Percentiles rank a stretch among this genome's conserved stretches.
Evolutionary conservation across 2,329 filamentous ascomycete genomes (phyloP).

Genomic region (Davidsoniella neocaledoniae): DNA sequence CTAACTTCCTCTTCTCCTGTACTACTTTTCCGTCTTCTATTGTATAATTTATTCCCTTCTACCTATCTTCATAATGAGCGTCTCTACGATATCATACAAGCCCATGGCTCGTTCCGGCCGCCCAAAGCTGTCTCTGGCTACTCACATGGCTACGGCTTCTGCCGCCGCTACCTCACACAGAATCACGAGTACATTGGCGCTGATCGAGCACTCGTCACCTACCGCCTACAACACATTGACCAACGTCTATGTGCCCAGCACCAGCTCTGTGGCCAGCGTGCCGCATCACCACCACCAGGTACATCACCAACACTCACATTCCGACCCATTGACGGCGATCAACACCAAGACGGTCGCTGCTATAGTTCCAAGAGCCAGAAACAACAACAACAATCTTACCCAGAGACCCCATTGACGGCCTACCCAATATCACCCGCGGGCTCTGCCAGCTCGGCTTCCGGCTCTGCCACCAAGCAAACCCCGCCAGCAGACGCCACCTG

Average conservation of each 20-base stretch:
- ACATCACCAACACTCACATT: not conserved
- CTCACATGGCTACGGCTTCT: constrained; percentile 21
- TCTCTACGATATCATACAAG: constrained; percentile 5
- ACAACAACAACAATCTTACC: constrained; percentile 20
- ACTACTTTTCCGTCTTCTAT: not conserved
- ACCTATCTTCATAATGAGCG: constrained; percentile 7
- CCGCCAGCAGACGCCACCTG: constrained; percentile 23
- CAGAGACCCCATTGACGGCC: constrained; percentile 37
- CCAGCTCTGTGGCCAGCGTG: too few species aligned
- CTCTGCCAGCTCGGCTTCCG: too few species aligned
- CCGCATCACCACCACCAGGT: constrained; percentile 25
- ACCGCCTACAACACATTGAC: constrained; percentile 50
- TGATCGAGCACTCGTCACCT: constrained; percentile 39
- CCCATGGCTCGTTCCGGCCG: constrained; percentile 1
- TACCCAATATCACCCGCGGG: constrained; percentile 31
- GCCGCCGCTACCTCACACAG: constrained; percentile 18
- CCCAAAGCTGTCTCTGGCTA: constrained; percentile 24
- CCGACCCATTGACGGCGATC: constrained; percentile 7
- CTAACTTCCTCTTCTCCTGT: not conserved
- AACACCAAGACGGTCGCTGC: constrained; percentile 19
- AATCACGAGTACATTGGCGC: constrained; percentile 20
- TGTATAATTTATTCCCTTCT: not conserved
- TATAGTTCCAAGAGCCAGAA: too few species aligned
- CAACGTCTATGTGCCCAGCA: constrained; percentile 34
- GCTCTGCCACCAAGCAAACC: constrained; percentile 8